Conservation (phyloP, 2,329 filamentous ascomycete genomes). For the Calonectria pseudoturangicola region DNA sequence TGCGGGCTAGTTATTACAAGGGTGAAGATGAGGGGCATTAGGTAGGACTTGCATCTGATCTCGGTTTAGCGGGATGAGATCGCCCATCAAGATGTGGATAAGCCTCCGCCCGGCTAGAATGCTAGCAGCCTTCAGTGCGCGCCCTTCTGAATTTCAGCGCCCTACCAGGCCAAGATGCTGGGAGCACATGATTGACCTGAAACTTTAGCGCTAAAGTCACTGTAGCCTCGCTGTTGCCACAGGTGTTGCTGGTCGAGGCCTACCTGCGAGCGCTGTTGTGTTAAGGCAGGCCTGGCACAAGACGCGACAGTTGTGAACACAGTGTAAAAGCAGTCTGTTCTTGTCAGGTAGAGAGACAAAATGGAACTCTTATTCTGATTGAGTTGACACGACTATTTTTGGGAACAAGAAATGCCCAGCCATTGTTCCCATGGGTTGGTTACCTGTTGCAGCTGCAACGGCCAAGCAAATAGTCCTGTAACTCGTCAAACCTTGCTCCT, state of each 20-base stretch:
- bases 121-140: constrained; percentile 11
- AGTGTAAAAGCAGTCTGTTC: too few relatives aligned
- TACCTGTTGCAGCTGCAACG: too few relatives aligned
- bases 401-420: too few relatives aligned
- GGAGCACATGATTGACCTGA: constrained; percentile 9
- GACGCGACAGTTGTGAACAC: too few relatives aligned
- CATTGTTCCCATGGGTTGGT: too few relatives aligned
- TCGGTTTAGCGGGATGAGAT: neutral
- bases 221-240: neutral
- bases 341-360: too few relatives aligned
- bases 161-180: neutral
- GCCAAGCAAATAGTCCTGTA: neutral
- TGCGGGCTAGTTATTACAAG: constrained; percentile 14
- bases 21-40: constrained; percentile 3
- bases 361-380: too few relatives aligned
- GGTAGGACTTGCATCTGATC: neutral
- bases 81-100: constrained; percentile 2
- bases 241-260: too few relatives aligned
- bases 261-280: too few relatives aligned
- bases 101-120: constrained; percentile 12
- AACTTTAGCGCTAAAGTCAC: constrained; percentile 7
- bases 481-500: neutral
- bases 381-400: too few relatives aligned
- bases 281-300: too few relatives aligned
- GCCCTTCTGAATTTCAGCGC: constrained; percentile 10